Base-by-base conservation (phyloP, 176 grass and related monocot genomes). In the Oryza meyeriana region DNA sequence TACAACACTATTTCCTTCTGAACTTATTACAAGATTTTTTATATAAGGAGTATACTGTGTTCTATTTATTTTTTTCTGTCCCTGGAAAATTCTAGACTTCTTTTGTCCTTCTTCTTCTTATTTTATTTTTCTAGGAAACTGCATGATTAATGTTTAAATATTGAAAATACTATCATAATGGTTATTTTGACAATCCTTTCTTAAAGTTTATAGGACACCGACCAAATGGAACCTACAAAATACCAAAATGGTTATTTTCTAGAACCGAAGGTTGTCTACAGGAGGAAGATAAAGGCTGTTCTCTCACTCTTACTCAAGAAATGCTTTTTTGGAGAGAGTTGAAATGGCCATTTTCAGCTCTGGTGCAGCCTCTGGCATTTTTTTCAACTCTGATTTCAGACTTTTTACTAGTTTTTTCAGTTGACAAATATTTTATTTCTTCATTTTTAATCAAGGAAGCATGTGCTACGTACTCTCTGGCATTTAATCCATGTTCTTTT, bases 251-350 rank as follows among this genome's bases (percentile, higher is more conserved):
- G 45, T 18, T 48, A 17, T n/a, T 22, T 55, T 55, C 38, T 26
- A 12, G 11, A 29, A 65, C 32, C 17, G 27, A n/a, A 45, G 17
- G 61, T 20, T 64, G 27, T 12, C 28, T 34, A 38, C 17, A 13
- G 29, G 39, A 70, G 12, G 36, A 72, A 55, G 47, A 32, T 22
- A 71, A 59, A 34, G 31, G 52, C 5, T 61, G 61, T 76, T 87
- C 12, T 77, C 30, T 89, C 80, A 93, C 87, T 84, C 84, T 42
- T 87, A 87, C 72, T 87, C 71, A 63, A 75, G 59, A 65, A 73
- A 35, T 2, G 64, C 12, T 61, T 10, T 61, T 72, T 39, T 25
- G 8, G 47, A 33, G 72, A 42, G 69, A 64, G 85, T 72, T 91
- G 78, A 52, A 50, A 61, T 70, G 73, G 69, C 82, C 59, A 86